phyloP scores from a whole-genome alignment of 2,329 filamentous ascomycete species.

The Colletotrichum horii region DNA sequence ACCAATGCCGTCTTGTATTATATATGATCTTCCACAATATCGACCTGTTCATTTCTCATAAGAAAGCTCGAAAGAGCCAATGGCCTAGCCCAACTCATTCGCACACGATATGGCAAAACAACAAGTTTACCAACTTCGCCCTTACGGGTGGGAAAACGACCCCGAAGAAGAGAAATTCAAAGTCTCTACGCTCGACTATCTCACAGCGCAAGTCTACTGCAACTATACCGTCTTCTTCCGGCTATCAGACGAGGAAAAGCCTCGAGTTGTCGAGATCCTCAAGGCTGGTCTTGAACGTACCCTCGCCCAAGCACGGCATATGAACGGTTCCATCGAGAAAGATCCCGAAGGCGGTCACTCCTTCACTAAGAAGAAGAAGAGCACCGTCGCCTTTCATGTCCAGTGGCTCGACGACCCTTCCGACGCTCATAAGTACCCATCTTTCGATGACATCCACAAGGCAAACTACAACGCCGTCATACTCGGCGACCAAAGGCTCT shows the following conservation, averaged over 20 bases:
- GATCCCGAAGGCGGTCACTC: constrained; percentile 39
- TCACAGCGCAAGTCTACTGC: constrained; percentile 36
- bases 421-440: constrained; percentile 11
- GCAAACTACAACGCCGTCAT: constrained; percentile 35
- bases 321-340: constrained; percentile 44
- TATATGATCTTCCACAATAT: background rate
- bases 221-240: constrained; percentile 45
- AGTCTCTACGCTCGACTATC: constrained; percentile 41
- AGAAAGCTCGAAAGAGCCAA: background rate
- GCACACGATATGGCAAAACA: constrained; percentile 29
- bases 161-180: constrained; percentile 39
- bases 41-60: rapidly evolving
- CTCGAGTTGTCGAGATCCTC: constrained; percentile 26
- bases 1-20: background rate
- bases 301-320: constrained; percentile 40
- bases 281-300: constrained; percentile 40
- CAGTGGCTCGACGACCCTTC: constrained; percentile 39
- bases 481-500: constrained; percentile 37
- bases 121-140: constrained; percentile 32
- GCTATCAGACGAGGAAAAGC: constrained; percentile 30
- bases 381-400: constrained; percentile 37
- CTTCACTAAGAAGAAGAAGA: constrained; percentile 38
- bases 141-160: constrained; percentile 40
- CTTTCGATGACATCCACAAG: constrained; percentile 41
- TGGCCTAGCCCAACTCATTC: rapidly evolving